Evolutionary conservation across 1,284 basidiomycete genomes (phyloP), one percentile per base, ranked within the genome.

Genomic region (Ganoderma lingzhi): DNA sequence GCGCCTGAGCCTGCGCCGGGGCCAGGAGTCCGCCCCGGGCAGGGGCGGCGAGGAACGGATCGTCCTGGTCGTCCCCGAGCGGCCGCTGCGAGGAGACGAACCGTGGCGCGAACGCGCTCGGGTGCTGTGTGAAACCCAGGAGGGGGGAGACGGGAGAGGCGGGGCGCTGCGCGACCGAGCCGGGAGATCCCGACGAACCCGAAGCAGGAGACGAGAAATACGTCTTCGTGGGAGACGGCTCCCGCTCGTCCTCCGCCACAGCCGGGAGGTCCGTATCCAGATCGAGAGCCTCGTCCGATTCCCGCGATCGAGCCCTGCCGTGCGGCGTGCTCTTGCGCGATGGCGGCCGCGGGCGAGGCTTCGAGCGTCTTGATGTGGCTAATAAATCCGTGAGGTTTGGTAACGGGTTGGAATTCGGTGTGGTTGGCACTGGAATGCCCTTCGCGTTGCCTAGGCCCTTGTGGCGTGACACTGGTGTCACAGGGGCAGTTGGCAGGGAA

Each of bases 191-290:
- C 10, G 77, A 78, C 14, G 78, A 74, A 41, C 81, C 81, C 28
- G 83, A 84, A 28, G 80, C 84, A 4, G 82, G 82, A 2, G 82
- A 83, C 37, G 85, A 85, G 71, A 84, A 82, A 69, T 80, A 80
- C 6, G 84, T 84, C 72, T 79, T 83, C 15, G 79, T 70, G 37
- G 82, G 74, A 60, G 76, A 80, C n/a, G 82, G 77, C 45, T 65
- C 67, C 23, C 45, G 64, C 28, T 67, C 72, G 55, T 42, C 67
- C 63, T 60, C 68, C 14, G 39, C 48, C 53, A 62, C 65, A 32
- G 42, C 69, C 53, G 63, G 65, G 1, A 71, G 65, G 32, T 68
- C 68, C 30, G 64, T 48, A 17, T 73, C 65, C 30, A 23, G 62
- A 51, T 64, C 65, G 15, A 62, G 44, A 48, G 55, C 48, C 41